A percentile compares a stretch with the other conserved stretches of the same genome.
Conservation (phyloP, 768 basidiomycete genomes). For the Lactifluus volemus region DNA sequence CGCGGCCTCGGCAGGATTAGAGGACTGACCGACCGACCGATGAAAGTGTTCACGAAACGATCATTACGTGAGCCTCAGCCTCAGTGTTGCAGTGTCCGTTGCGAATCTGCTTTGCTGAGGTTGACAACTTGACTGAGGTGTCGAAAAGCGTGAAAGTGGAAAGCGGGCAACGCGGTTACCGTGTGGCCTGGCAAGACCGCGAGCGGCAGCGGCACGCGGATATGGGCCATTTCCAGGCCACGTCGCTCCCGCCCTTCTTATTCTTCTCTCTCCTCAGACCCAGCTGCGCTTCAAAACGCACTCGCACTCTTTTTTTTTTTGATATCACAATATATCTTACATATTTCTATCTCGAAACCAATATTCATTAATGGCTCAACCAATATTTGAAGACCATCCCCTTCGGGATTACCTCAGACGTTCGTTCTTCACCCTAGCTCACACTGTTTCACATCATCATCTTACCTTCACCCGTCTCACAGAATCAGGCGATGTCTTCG, state of each 20-base stretch:
- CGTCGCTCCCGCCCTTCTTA: too few relatives aligned
- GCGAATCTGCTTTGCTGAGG: background rate
- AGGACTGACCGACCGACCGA: too few relatives aligned
- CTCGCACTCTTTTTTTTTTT: conserved; percentile 3
- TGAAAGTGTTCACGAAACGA: too few relatives aligned
- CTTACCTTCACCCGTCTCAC: background rate
- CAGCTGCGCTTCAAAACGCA: background rate
- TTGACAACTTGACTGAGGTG: too few relatives aligned
- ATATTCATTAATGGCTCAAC: conserved; percentile 13
- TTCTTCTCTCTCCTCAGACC: too few relatives aligned
- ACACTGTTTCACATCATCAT: background rate
- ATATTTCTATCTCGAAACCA: background rate
- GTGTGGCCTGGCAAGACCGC: too few relatives aligned
- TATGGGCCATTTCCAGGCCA: too few relatives aligned
- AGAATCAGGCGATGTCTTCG: conserved; percentile 19
- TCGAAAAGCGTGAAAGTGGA: too few relatives aligned
- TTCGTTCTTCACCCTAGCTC: conserved; percentile 2
- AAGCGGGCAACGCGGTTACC: too few relatives aligned
- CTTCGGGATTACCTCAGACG: conserved; percentile 18
- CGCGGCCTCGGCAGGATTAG: background rate
- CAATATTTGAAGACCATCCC: conserved; percentile 19
- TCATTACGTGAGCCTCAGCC: background rate
- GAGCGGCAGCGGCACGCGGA: too few relatives aligned
- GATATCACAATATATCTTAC: conserved; percentile 1
- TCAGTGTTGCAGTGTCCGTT: background rate